A percentile compares a stretch with the other conserved stretches of the same genome.
phyloP scores from a whole-genome alignment of 192 early-diverging fungal species.

The Umbelopsis isabellina region DNA sequence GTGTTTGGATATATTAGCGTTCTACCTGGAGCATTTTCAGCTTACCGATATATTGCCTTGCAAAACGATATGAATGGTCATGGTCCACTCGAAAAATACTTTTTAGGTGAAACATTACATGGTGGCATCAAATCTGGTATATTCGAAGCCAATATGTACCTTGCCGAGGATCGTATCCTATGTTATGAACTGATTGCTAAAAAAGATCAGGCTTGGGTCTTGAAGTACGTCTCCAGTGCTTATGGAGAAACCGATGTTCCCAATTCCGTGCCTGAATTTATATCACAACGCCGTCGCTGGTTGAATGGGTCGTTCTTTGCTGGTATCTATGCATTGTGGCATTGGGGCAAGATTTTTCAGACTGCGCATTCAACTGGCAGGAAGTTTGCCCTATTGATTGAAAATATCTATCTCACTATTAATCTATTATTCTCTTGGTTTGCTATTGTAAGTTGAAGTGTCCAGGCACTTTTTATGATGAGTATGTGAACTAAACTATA shows the following conservation, averaged over 20 bases:
- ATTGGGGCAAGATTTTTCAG: slow-evolving; percentile 63
- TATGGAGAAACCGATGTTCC: slow-evolving; percentile 88
- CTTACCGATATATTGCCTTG: slow-evolving; percentile 77
- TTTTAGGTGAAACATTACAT: slow-evolving; percentile 67
- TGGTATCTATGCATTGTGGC: slow-evolving; percentile 63
- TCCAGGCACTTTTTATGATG: too few species aligned
- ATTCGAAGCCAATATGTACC: slow-evolving; percentile 81
- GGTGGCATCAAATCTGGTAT: slow-evolving; percentile 60
- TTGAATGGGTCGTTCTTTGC: slow-evolving; percentile 84
- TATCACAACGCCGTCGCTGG: slow-evolving; percentile 82
- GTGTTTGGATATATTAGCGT: slow-evolving; percentile 89
- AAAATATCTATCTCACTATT: slow-evolving; percentile 70
- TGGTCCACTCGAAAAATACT: slow-evolving; percentile 76
- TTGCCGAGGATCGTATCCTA: slow-evolving; percentile 84
- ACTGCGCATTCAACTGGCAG: slow-evolving; percentile 53
- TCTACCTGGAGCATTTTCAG: slow-evolving; percentile 85
- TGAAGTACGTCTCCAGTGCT: slow-evolving; percentile 73
- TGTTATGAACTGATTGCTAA: slow-evolving; percentile 88
- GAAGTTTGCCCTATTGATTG: slow-evolving; percentile 63
- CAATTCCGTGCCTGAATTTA: slow-evolving; percentile 67
- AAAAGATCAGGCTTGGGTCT: slow-evolving; percentile 62
- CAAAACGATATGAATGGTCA: slow-evolving; percentile 61
- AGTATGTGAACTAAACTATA: too few species aligned
- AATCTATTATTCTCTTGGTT: slow-evolving; percentile 81
- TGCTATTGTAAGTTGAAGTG: slow-evolving; percentile 56